Conservation (phyloP, 2,329 filamentous ascomycete species). For the Ceratocystis cubensis region DNA sequence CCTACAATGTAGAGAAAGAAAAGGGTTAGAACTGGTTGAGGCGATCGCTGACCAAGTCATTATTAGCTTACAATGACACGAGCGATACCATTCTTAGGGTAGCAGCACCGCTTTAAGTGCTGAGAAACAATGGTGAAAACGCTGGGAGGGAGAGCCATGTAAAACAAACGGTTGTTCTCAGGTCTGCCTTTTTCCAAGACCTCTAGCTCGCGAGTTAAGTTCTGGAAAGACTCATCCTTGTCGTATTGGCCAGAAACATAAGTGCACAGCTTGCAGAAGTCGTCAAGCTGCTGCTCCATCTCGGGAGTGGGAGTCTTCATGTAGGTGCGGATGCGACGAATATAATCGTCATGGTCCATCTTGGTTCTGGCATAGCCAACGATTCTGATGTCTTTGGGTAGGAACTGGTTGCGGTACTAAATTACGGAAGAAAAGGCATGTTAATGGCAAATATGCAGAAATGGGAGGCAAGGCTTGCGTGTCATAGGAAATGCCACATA, state of each 20-base stretch:
- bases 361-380: conserved; percentile 98
- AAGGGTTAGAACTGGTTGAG: conserved; percentile 23
- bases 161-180: conserved; percentile 88
- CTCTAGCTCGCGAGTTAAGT: conserved; percentile 73
- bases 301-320: conserved; percentile 99
- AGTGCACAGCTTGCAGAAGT: conserved; percentile 77
- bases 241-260: conserved; percentile 98
- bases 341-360: conserved; percentile 95
- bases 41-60: conserved; percentile 22
- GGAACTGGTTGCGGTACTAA: conserved; percentile 97
- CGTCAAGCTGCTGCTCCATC: conserved; percentile 83
- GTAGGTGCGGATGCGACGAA: conserved; percentile 89
- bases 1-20: conserved; percentile 37
- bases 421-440: conserved; percentile 12
- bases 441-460: background rate
- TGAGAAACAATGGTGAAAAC: conserved; percentile 97
- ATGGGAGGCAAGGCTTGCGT: conserved; percentile 18
- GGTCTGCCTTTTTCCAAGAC: conserved; percentile 69
- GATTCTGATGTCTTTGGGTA: conserved; percentile 90
- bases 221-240: conserved; percentile 83
- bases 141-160: conserved; percentile 96
- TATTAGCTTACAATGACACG: conserved; percentile 69
- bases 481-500: background rate
- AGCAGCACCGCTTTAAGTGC: conserved; percentile 94
- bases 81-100: conserved; percentile 78